Evolutionary conservation across 139 green algal species (phyloP).

Genomic region (Cymbomonas tetramitiformis): DNA sequence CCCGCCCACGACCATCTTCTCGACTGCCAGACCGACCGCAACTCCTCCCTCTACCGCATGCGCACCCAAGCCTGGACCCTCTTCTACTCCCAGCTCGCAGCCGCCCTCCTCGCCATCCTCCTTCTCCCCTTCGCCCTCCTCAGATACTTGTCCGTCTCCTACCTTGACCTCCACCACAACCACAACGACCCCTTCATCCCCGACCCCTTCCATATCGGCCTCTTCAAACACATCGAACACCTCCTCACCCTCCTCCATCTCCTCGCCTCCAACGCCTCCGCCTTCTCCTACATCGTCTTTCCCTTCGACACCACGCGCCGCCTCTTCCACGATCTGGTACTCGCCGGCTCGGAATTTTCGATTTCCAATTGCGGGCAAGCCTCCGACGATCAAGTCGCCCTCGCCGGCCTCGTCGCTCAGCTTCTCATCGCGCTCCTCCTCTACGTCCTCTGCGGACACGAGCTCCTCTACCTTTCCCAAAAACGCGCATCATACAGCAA

Average conservation of each 20-base stretch:
- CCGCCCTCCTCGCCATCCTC: conserved; percentile 5
- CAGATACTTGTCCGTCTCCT: background rate
- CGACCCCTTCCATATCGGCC: conserved; percentile 6
- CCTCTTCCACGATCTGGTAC: background rate
- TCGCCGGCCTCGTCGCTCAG: background rate
- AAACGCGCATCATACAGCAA: no score
- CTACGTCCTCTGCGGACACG: background rate
- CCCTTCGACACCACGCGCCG: background rate
- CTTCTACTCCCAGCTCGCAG: no score
- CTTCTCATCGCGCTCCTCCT: background rate
- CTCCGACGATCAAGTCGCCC: background rate
- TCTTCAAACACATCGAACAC: background rate
- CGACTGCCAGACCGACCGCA: no score
- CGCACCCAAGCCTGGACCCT: no score
- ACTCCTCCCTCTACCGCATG: no score
- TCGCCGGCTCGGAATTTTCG: background rate
- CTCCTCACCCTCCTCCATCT: background rate
- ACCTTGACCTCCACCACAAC: background rate
- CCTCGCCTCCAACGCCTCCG: background rate
- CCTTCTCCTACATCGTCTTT: background rate
- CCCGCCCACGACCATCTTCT: no score
- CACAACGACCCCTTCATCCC: background rate
- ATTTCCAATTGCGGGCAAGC: background rate
- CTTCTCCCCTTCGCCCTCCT: conserved; percentile 4
- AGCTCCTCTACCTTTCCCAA: background rate